Evolutionary conservation across 352 stramenopile genomes (phyloP).

Genomic region (Phytopythium mirpurense): DNA sequence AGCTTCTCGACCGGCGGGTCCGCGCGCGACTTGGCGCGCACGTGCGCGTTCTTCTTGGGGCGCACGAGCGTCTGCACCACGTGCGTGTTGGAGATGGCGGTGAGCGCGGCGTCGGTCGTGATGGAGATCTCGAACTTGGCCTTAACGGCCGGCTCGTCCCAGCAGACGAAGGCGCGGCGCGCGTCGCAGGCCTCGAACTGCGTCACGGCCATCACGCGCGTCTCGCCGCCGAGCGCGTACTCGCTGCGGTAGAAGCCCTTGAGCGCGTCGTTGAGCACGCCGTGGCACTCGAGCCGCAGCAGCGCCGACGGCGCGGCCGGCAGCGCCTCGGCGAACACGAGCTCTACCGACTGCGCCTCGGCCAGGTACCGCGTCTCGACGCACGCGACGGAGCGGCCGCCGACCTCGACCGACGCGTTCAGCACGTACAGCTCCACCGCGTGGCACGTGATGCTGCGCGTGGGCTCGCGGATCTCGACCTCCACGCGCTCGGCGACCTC

Average conservation of each 20-base stretch:
- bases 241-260: constrained; percentile 94
- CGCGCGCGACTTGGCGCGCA: constrained; percentile 34
- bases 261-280: constrained; percentile 91
- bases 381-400: constrained; percentile 30
- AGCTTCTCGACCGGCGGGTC: constrained; percentile 44
- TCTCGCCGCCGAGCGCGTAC: constrained; percentile 90
- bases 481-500: constrained; percentile 59
- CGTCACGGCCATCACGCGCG: constrained; percentile 92
- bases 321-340: constrained; percentile 44
- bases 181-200: constrained; percentile 85
- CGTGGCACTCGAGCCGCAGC: constrained; percentile 51
- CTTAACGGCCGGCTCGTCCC: constrained; percentile 97
- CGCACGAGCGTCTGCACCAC: constrained; percentile 80
- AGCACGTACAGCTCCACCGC: constrained; percentile 91
- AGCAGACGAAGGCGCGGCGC: constrained; percentile 96
- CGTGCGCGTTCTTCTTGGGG: constrained; percentile 50
- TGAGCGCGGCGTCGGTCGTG: constrained; percentile 82
- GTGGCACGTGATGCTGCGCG: constrained; percentile 88
- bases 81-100: constrained; percentile 96
- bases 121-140: constrained; percentile 93
- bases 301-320: constrained; percentile 21
- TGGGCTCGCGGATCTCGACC: constrained; percentile 54
- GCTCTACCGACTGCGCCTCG: constrained; percentile 48
- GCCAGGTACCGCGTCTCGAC: constrained; percentile 51
- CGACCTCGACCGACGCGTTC: constrained; percentile 50